Base-by-base conservation (phyloP, 108 stramenopile genomes). In the Cyclotella kingstonii region DNA sequence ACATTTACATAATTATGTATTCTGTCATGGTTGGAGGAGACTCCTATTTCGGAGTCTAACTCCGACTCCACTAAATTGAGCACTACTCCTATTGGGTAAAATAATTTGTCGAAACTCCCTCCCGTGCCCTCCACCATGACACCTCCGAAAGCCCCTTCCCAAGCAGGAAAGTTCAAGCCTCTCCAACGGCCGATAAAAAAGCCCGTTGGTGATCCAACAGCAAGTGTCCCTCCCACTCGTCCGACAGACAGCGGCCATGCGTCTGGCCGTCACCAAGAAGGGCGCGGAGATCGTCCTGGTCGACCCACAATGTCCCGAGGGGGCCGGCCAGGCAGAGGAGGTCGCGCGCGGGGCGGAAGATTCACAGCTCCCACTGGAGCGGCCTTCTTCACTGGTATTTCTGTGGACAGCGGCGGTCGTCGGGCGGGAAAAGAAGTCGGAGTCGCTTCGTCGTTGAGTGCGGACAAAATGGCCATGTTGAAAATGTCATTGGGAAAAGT, bases 121-220 rank as follows among this genome's bases (percentile, higher is more conserved):
- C n/a, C n/a, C n/a, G n/a, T n/a, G n/a, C n/a, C n/a, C n/a, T 27
- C 27, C 1, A 49, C 28, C 21, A 31, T 27, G 45, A 69, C 65
- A 64, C 73, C 73, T 33, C 73, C 73, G 34, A 74, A 74, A 34
- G 81, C 84, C 14, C 90, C 90, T 12, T 42, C 83, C 19, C 91
- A 90, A 80, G 73, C 78, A 30, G 91, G 91, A 8, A 85, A 82
- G 60, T 93, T 93, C 77, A 89, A 85, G 45, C 91, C 91, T 2
- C 75, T 83, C 10, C 87, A 86, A 47, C 70, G 70, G 34, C 88
- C 86, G 4, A 54, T 67, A 17, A 81, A 80, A 51, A 84, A 78
- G 46, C 29, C 59, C 21, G 34, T 45, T 9, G 46, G 63, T 9
- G 65, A 62, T 19, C 50, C 65, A 28, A 21, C 84, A 7, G 34